Evolutionary conservation across 257 asterid genomes (phyloP), one percentile per base, ranked within the genome.

Genomic region (Nicotiana paniculata): DNA sequence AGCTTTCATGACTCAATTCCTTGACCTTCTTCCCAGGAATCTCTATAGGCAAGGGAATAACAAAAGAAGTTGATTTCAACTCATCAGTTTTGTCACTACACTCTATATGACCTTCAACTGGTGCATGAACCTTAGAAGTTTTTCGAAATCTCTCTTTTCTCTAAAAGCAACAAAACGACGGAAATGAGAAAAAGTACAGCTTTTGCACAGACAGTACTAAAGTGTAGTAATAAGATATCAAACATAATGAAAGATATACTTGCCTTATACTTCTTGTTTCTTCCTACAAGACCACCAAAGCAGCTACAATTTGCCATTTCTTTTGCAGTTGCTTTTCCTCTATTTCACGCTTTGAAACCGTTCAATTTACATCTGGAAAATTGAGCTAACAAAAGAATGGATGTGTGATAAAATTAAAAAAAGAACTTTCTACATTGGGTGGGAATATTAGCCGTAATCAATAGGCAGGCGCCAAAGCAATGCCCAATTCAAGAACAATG

Each of bases 361-460:
- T 77, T 69, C 4, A 80, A 81, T 81, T 82, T 58, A 85, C 89
- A 87, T 87, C 83, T 83, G 87, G 63, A 77, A 75, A 81, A 32
- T 15, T 78, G 54, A 63, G 55, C 16, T 59, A 65, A 81, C 9
- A 8, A 59, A 68, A 57, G 51, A 65, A 85, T 54, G 26, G 77
- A 68, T 62, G 81, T 81, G 75, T 79, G 26, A 58, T 21, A 24
- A 39, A 62, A 58, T 66, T 6, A 7, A 39, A 39, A 39, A 7
- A 39, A 39, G 28, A 35, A 61, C 61, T 87, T 89, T 81, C 65
- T n/a, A 32, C 15, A 26, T 64, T 18, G 64, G 51, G 48, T 18
- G 82, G 10, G 10, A 57, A 77, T n/a, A 76, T 90, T 86, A 91
- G 89, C 91, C 93, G 83, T 89, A 90, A 87, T 91, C 95, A 85